A percentile compares a stretch with the other conserved stretches of the same genome.
These are phyloP conservation scores for Chlorella sp. DNA, from an alignment of 139 green algal species.

Conservation along the genomic window DNA sequence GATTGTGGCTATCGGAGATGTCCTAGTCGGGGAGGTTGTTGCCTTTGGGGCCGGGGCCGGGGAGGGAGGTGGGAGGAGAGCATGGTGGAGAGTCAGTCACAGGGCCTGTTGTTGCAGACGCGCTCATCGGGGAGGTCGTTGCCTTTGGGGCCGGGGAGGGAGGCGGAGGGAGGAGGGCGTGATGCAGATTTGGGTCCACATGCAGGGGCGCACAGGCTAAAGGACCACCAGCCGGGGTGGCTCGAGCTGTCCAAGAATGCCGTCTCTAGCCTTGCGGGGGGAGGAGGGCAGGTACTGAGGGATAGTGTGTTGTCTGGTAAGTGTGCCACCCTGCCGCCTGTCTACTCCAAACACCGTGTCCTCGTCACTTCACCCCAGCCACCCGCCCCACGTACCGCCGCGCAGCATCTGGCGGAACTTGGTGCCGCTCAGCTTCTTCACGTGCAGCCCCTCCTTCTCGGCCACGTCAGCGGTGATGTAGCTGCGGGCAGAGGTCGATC, in stretches of 20 bases:
- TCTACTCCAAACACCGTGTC: background rate
- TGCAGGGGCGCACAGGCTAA: too few relatives aligned
- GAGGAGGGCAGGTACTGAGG: background rate
- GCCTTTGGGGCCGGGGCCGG: too few relatives aligned
- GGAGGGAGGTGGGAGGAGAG: background rate
- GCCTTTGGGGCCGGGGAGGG: too few relatives aligned
- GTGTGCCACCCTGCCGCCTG: too few relatives aligned
- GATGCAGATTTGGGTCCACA: too few relatives aligned
- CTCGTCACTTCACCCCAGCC: background rate
- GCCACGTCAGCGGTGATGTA: constrained; percentile 80
- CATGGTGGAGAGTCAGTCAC: background rate
- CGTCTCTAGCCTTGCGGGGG: too few relatives aligned
- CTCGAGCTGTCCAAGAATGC: too few relatives aligned
- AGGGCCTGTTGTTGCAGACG: background rate
- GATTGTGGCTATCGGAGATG: background rate
- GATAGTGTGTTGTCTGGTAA: background rate
- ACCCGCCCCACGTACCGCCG: constrained; percentile 5
- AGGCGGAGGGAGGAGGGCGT: too few relatives aligned
- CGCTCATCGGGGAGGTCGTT: background rate
- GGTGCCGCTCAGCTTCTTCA: constrained; percentile 89
- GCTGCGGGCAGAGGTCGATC: too few relatives aligned
- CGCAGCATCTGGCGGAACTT: constrained; percentile 95
- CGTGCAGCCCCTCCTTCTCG: constrained; percentile 72
- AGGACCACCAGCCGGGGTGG: too few relatives aligned
- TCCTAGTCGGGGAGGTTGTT: background rate